Base-by-base conservation (phyloP, 1,284 basidiomycete genomes). In the Leccinum griseonigrum region DNA sequence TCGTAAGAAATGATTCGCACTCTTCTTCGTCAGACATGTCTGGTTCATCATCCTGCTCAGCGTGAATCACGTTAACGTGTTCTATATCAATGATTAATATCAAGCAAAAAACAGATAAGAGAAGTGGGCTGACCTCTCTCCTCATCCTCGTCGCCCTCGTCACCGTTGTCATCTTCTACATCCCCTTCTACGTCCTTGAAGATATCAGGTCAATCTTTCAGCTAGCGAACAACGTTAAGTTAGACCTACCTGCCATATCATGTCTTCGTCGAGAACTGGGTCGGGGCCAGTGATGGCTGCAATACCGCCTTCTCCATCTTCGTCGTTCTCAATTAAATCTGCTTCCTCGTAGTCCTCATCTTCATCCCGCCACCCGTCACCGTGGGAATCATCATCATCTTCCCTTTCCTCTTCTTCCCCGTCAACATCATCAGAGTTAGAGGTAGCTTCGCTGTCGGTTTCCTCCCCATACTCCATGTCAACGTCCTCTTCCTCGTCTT, bases 381-480 rank as follows among this genome's bases (percentile, higher is more conserved):
- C 90, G 56, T 84, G 84, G 13, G 82, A 84, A 60, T 80, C 83
- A 55, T 86, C 82, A 34, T 80, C 89, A 10, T 82, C 84, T 46
- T 81, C 83, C 54, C 84, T 82, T 31, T 84, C 86, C 1, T 87
- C 76, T 34, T 85, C 87, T 31, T 86, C 88, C 10, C 81, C 85
- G 11, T 64, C 69, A 46, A 86, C 86, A 16, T 88, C 88, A 53
- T 89, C 88, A 8, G 86, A 83, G 66, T 85, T 77, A 2, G 90
- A 90, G 6, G 90, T 91, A 60, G 88, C 87, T 63, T 92, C 91
- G 61, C 90, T 92, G 26, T 87, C 89, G 1, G 88, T 90, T 63
- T 90, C 89, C 52, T 93, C 90, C 8, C 83, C 91, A 63, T 88
- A 92, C 52, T 94, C 92, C 84, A 95, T 94, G 60, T 95, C 93